Conservation (phyloP, 441 rosid genomes). For the Jatropha multifida region DNA sequence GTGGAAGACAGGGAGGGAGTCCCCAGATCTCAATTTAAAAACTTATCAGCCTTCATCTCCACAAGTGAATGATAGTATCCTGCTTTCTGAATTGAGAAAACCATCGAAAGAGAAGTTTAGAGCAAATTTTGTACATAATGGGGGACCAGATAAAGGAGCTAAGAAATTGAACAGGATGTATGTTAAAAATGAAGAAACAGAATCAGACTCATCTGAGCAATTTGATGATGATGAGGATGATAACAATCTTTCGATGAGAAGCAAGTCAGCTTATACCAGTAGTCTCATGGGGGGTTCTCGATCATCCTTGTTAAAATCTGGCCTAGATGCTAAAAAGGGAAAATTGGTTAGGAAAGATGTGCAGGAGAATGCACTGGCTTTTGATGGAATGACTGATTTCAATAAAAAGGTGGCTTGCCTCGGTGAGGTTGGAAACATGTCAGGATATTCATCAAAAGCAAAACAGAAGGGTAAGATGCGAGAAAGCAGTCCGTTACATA, state of each 20-base stretch:
- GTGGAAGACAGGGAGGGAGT: conserved; percentile 55
- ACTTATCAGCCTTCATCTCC: conserved; percentile 54
- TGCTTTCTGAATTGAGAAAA: conserved; percentile 58
- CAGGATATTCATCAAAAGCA: conserved; percentile 51
- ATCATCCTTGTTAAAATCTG: conserved; percentile 49
- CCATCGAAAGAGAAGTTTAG: conserved; percentile 58
- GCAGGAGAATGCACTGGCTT: conserved; percentile 40
- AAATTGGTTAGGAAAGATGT: conserved; percentile 46
- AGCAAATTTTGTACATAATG: conserved; percentile 52
- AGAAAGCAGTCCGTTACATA: conserved; percentile 49
- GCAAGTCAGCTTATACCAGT: conserved; percentile 48
- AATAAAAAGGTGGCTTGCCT: conserved; percentile 38
- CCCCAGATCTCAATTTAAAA: conserved; percentile 54
- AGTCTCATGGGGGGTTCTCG: conserved; percentile 45
- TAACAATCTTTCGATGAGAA: conserved; percentile 47
- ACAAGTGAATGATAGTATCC: conserved; percentile 55
- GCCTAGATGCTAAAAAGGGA: conserved; percentile 44
- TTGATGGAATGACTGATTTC: conserved; percentile 40
- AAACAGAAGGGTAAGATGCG: conserved; percentile 74
- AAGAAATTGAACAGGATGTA: conserved; percentile 48
- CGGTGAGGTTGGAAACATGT: conserved; percentile 41
- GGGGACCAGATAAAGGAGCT: conserved; percentile 40
- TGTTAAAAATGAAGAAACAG: conserved; percentile 68
- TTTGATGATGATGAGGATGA: conserved; percentile 51
- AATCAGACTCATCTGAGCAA: conserved; percentile 79